Evolutionary conservation across 495 filamentous ascomycete species (phyloP), one percentile per base, ranked within the genome.

Genomic region (Lentithecium fluviatile): DNA sequence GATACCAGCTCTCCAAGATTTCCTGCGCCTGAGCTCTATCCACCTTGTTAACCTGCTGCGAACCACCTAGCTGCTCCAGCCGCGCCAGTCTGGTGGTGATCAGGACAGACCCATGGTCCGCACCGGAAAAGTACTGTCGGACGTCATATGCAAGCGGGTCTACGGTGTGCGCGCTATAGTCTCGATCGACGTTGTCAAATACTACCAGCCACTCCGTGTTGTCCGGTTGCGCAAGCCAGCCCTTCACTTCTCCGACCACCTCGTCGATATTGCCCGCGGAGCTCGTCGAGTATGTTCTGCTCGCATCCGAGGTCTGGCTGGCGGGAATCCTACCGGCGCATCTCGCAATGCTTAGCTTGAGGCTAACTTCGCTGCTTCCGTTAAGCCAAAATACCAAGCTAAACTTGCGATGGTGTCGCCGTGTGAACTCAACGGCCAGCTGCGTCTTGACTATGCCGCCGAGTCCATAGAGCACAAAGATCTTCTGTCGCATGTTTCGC

Each of bases 21-120:
- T 32, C 75, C 64, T 36, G 2, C 5, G 43, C 56, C 40, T 65
- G 62, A 11, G 24, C 43, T 19, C 13, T 32, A 47, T 36, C 68
- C 49, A 42, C 73, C 71, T 52, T 73, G 52, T 48, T 38, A 46
- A 52, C 72, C 68, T 56, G 29, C 43, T 36, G 49, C 56, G 51
- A 24, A 4, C 21, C 40, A n/a, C 62, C 62, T 4, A 65, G 45
- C 49, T 56, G 51, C 51, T 55, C 45, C 29, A 65, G 50, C 45
- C 61, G 49, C 4, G 69, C 63, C 45, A 71, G 74, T 45, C 75
- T 71, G 12, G 75, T 78, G 46, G 76, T 78, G 21, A 78, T 69
- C n/a, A 79, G 53, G 25, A 79, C 59, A 4, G 70, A 72, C 4
- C 74, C 77, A 52, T 78, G 73, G 45, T 70, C 55, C 19, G 57